These are phyloP conservation scores for Teratosphaeria nubilosa DNA, from an alignment of 2,329 filamentous ascomycete genomes.

Conservation along the genomic window DNA sequence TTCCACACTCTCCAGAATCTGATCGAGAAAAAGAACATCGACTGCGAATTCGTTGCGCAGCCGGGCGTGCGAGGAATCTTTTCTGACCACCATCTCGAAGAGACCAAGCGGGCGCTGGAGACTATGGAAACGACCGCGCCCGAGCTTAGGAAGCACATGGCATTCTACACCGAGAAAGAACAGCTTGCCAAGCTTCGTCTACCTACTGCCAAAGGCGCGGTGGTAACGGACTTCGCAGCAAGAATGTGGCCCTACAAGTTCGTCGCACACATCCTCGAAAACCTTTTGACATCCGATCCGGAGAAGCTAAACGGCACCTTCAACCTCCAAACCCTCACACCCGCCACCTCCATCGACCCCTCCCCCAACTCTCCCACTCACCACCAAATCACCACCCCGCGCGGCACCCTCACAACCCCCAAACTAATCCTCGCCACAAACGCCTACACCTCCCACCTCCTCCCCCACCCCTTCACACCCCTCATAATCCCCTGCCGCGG, in stretches of 20 bases:
- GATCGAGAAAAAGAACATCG: conserved; percentile 46
- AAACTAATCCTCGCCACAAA: conserved; percentile 72
- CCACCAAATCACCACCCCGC: conserved; percentile 48
- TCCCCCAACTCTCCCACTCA: conserved; percentile 37
- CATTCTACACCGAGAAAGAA: conserved; percentile 30
- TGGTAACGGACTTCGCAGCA: conserved; percentile 55
- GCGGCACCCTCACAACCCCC: conserved; percentile 54
- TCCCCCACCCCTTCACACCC: conserved; percentile 53
- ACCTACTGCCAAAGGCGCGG: conserved; percentile 49
- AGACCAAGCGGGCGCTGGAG: conserved; percentile 42
- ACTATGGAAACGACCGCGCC: conserved; percentile 44
- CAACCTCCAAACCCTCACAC: conserved; percentile 67
- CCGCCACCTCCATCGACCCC: conserved; percentile 36
- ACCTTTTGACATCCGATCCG: conserved; percentile 35
- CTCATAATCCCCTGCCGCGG: conserved; percentile 70
- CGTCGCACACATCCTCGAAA: conserved; percentile 59
- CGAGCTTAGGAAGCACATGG: conserved; percentile 41
- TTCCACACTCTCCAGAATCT: conserved; percentile 51
- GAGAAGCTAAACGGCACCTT: conserved; percentile 33
- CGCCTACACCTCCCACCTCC: conserved; percentile 67
- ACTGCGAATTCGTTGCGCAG: conserved; percentile 59
- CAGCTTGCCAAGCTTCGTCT: conserved; percentile 43
- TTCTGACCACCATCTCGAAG: conserved; percentile 44
- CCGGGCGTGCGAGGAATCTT: conserved; percentile 57
- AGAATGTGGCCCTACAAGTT: conserved; percentile 79